Conservation (phyloP, 805 yeast species). For the Zygosaccharomyces bailii region DNA sequence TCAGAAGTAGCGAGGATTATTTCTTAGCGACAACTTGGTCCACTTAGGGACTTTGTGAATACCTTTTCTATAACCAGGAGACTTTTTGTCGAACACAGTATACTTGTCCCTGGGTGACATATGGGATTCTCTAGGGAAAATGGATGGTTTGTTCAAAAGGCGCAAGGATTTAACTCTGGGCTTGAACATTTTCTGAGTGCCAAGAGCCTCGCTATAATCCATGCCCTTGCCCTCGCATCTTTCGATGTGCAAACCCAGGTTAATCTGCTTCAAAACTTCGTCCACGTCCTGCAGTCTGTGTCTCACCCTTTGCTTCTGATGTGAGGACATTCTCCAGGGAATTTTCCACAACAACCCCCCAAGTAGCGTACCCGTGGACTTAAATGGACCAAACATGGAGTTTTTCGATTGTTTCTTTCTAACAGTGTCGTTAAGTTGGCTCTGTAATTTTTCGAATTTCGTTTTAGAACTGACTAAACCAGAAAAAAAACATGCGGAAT, state of each 20-base stretch:
- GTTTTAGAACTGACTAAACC: background rate
- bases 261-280: conserved; percentile 53
- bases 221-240: conserved; percentile 26
- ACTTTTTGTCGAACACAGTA: conserved; percentile 73
- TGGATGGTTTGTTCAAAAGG: conserved; percentile 34
- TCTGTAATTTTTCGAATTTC: background rate
- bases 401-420: background rate
- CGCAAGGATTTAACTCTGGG: conserved; percentile 31
- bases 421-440: background rate
- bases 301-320: conserved; percentile 82
- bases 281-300: conserved; percentile 81
- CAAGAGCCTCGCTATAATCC: conserved; percentile 21
- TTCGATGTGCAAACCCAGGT: conserved; percentile 31
- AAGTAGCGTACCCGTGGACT: conserved; percentile 23
- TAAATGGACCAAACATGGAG: conserved; percentile 35
- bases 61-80: conserved; percentile 79
- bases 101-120: conserved; percentile 85
- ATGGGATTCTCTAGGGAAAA: conserved; percentile 74
- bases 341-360: conserved; percentile 51
- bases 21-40: conserved; percentile 81
- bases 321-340: conserved; percentile 73
- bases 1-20: conserved; percentile 69
- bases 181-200: conserved; percentile 17
- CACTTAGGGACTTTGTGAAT: conserved; percentile 87
- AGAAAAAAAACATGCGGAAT: background rate